Base-by-base conservation (phyloP, 2,329 filamentous ascomycete species). In the Calonectria honghensis region DNA sequence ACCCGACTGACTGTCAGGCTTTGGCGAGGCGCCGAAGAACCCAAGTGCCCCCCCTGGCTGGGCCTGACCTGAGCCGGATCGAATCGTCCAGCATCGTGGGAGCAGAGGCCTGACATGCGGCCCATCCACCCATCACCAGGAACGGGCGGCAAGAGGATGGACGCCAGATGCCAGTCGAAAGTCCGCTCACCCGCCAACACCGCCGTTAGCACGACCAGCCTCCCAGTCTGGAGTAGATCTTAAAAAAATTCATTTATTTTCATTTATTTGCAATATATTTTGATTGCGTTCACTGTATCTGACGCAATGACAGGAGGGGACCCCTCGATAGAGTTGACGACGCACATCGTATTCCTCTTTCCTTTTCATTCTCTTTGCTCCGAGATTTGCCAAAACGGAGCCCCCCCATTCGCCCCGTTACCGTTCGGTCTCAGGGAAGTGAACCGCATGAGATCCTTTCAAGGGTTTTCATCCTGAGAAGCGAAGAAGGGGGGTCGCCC, bases 71-170 rank as follows among this genome's bases (percentile, higher is more conserved):
- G 50, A 64, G 20, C 29, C 61, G 39, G 57, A 59, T 72, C 69
- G 61, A 68, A 61, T 68, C 64, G 39, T 45, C 57, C 35, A 63
- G 57, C 45, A 52, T 69, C 66, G 59, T 54, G 48, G 57, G 61
- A 41, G 57, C 39, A 39, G 57, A 41, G 57, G 66, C 72, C 72
- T 57, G 39, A 67, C 41, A 61, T 73, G 67, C 67, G 61, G 63
- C 72, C 71, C 41, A 41, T 63, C 71, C 39, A 52, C 50, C 71
- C 65, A 70, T 70, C 59, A 52, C 31, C 72, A 73, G 57, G 54
- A 61, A 73, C 71, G 35, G 59, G 68, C 68, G 68, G 68, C 68
- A 71, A 71, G 51, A 14, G 35, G 29, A 16, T 39, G 63, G 39
- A 48, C n/a, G 61, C 31, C 61, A 32, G 27, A 65, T 32, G 39